phyloP scores from a whole-genome alignment of 768 basidiomycete species.

The Lactarius deliciosus region DNA sequence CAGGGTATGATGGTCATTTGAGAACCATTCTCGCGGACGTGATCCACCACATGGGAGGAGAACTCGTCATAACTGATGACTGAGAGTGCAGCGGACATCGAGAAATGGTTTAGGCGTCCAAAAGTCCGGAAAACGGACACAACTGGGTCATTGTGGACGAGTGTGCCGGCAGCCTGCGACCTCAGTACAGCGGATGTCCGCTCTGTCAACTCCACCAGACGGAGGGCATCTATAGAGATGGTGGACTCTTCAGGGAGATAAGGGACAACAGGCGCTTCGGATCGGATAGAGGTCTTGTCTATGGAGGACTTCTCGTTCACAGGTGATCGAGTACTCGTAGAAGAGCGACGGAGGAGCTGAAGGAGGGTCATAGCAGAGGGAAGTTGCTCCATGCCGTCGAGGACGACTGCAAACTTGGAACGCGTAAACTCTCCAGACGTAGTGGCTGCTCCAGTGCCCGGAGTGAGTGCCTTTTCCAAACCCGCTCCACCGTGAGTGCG shows the following conservation, averaged over 20 bases:
- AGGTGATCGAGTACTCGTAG: neutral
- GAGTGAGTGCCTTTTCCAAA: slow-evolving; percentile 21
- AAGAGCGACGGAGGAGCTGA: slow-evolving; percentile 58
- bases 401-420: slow-evolving; percentile 65
- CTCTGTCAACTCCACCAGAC: slow-evolving; percentile 85
- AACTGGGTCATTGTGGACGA: slow-evolving; percentile 70
- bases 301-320: slow-evolving; percentile 10
- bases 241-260: slow-evolving; percentile 31
- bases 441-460: slow-evolving; percentile 11
- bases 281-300: neutral
- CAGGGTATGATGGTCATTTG: slow-evolving; percentile 87
- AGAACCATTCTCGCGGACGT: slow-evolving; percentile 54
- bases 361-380: slow-evolving; percentile 80
- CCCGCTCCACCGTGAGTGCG: slow-evolving; percentile 42
- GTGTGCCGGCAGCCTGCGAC: slow-evolving; percentile 68
- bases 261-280: neutral
- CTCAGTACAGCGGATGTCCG: slow-evolving; percentile 87
- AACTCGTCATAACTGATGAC: slow-evolving; percentile 79
- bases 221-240: slow-evolving; percentile 69
- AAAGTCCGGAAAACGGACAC: slow-evolving; percentile 77
- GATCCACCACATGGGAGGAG: slow-evolving; percentile 59
- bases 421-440: slow-evolving; percentile 43
- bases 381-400: slow-evolving; percentile 79
- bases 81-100: slow-evolving; percentile 66
- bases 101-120: slow-evolving; percentile 63